phyloP scores from a whole-genome alignment of 257 asterid species.

The Nyctanthes arbortristis region DNA sequence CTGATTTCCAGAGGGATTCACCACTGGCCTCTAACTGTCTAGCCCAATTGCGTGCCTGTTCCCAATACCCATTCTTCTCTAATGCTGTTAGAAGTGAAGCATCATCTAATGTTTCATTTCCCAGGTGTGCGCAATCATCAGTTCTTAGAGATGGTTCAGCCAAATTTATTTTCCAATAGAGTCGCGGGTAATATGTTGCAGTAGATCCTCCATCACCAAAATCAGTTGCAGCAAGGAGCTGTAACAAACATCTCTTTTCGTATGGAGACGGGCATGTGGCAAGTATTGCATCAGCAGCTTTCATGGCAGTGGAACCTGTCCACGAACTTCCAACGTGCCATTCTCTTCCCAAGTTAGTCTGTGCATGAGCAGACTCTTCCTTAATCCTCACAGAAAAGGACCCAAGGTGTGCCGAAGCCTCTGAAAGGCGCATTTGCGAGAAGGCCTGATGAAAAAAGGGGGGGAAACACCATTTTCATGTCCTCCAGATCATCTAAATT shows the following conservation, averaged over 20 bases:
- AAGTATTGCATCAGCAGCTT: constrained; percentile 94
- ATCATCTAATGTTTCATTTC: constrained; percentile 79
- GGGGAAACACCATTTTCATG: constrained; percentile 19
- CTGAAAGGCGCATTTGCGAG: constrained; percentile 97
- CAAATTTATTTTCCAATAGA: constrained; percentile 81
- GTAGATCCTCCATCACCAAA: constrained; percentile 91
- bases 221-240: constrained; percentile 86
- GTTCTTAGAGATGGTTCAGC: constrained; percentile 93
- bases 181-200: constrained; percentile 66
- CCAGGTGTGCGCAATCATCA: constrained; percentile 81
- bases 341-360: constrained; percentile 52
- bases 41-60: constrained; percentile 97
- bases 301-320: constrained; percentile 72
- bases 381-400: constrained; percentile 82
- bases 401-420: constrained; percentile 94
- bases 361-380: constrained; percentile 69
- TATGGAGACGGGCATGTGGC: constrained; percentile 84
- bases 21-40: constrained; percentile 87
- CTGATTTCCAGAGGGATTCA: constrained; percentile 82
- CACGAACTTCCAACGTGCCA: constrained; percentile 61
- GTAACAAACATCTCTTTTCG: constrained; percentile 86
- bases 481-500: constrained; percentile 4
- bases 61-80: constrained; percentile 89
- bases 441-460: constrained; percentile 62
- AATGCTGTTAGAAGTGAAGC: constrained; percentile 79